phyloP scores from a whole-genome alignment of 768 basidiomycete species.

The Amanita pseudoporphyria region DNA sequence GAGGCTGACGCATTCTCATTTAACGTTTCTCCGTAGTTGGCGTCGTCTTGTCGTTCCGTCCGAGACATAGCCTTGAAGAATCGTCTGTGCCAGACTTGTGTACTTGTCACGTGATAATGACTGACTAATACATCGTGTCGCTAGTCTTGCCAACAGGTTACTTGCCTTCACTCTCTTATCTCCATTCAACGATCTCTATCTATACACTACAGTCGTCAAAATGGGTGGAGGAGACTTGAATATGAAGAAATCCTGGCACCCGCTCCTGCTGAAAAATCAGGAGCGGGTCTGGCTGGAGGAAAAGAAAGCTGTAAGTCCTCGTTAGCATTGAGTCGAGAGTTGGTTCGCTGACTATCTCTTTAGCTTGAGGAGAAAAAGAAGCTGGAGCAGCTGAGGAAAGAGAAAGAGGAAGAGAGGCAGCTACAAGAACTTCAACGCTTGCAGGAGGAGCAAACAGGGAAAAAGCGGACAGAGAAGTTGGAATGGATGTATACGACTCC shows the following conservation, averaged over 20 bases:
- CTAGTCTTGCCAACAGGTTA: not conserved
- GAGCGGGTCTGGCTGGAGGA: slow-evolving; percentile 99
- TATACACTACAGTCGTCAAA: slow-evolving; percentile 29
- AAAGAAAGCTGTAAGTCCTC: slow-evolving; percentile 75
- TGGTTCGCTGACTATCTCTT: slow-evolving; percentile 10
- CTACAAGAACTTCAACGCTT: slow-evolving; percentile 92
- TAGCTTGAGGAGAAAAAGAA: slow-evolving; percentile 99
- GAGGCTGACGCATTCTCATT: slow-evolving; percentile 2
- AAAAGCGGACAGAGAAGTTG: slow-evolving; percentile 86
- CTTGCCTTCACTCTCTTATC: slow-evolving; percentile 4
- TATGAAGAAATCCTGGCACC: slow-evolving; percentile 99
- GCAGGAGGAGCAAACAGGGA: slow-evolving; percentile 93
- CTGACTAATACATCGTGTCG: too few species aligned
- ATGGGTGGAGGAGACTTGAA: slow-evolving; percentile 99
- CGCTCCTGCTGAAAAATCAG: slow-evolving; percentile 96
- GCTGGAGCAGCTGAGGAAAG: slow-evolving; percentile 91
- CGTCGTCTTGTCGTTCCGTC: slow-evolving; percentile 3
- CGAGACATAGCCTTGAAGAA: not conserved
- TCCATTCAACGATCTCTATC: slow-evolving; percentile 10
- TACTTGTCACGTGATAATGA: not conserved
- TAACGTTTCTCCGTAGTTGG: slow-evolving; percentile 3
- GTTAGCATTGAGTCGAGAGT: not conserved
- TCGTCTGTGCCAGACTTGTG: not conserved
- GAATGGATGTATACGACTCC: slow-evolving; percentile 99
- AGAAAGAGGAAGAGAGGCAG: slow-evolving; percentile 96